Conservation (phyloP, 371 early-diverging fungal genomes). For the Quaeritorhiza haematococci region DNA sequence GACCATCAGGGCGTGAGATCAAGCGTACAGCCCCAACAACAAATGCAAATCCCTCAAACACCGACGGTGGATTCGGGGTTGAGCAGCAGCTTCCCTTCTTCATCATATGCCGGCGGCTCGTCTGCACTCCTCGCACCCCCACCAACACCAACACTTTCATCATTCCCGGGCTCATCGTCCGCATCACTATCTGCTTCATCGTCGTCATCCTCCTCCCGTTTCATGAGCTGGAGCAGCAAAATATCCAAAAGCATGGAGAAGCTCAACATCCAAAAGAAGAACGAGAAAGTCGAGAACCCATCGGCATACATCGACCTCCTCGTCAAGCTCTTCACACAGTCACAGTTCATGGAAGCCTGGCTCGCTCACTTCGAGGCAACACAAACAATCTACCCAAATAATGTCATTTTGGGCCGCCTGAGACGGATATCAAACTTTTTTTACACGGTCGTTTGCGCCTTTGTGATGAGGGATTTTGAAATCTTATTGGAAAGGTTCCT, state of each 20-base stretch:
- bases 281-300: slow-evolving; percentile 8
- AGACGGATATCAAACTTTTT: slow-evolving; percentile 6
- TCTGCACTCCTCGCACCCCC: slow-evolving; percentile 1
- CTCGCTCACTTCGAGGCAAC: slow-evolving; percentile 5
- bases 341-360: slow-evolving; percentile 7
- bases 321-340: slow-evolving; percentile 1
- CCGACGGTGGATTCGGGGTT: too few relatives aligned
- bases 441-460: slow-evolving; percentile 7
- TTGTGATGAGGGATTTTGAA: slow-evolving; percentile 17
- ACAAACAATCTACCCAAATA: not conserved
- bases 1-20: too few relatives aligned
- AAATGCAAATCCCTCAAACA: too few relatives aligned
- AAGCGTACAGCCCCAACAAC: too few relatives aligned
- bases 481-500: slow-evolving; percentile 16
- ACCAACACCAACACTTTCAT: not conserved
- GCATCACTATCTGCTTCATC: too few relatives aligned
- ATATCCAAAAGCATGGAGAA: slow-evolving; percentile 12
- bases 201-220: too few relatives aligned
- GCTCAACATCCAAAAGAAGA: slow-evolving; percentile 8
- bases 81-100: too few relatives aligned
- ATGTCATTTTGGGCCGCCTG: slow-evolving; percentile 1
- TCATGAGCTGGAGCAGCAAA: slow-evolving; percentile 13
- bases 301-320: slow-evolving; percentile 15
- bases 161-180: too few relatives aligned
- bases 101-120: too few relatives aligned